phyloP scores from a whole-genome alignment of 441 rosid species.

The Mallotus japonicus region DNA sequence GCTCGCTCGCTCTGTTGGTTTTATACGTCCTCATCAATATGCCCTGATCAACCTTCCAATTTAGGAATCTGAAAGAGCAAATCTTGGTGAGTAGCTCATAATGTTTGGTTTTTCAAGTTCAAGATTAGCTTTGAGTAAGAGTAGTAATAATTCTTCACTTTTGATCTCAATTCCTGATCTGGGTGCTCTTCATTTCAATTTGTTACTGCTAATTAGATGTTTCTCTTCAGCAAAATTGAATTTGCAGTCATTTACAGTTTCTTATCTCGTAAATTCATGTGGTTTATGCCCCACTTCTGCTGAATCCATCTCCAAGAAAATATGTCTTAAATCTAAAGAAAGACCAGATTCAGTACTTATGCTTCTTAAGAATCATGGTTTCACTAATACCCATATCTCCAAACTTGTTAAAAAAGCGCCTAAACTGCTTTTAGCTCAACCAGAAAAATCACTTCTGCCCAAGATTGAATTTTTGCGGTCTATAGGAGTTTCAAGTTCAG shows the following conservation, averaged over 20 bases:
- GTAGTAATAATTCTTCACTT: no score
- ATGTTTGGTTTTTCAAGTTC: no score
- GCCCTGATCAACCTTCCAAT: no score
- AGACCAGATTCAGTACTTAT: conserved; percentile 4
- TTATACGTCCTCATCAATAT: no score
- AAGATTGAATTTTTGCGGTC: conserved; percentile 37
- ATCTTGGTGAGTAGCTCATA: no score
- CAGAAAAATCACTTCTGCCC: conserved; percentile 28
- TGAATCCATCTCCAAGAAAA: background rate
- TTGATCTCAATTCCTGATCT: no score
- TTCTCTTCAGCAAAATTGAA: no score
- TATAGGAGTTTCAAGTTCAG: conserved; percentile 26
- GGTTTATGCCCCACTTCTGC: background rate
- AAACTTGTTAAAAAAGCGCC: conserved; percentile 20
- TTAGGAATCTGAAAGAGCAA: no score
- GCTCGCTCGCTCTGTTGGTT: no score
- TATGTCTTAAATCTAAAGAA: background rate
- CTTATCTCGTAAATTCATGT: background rate
- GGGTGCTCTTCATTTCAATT: no score
- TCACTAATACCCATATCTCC: conserved; percentile 27
- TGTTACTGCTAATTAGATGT: no score
- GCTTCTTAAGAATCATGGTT: conserved; percentile 27
- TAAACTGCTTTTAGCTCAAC: conserved; percentile 12
- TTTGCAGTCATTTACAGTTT: background rate
- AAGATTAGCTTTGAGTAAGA: no score